phyloP scores from a whole-genome alignment of 2,329 filamentous ascomycete species.

The Celoporthe dispersa region DNA sequence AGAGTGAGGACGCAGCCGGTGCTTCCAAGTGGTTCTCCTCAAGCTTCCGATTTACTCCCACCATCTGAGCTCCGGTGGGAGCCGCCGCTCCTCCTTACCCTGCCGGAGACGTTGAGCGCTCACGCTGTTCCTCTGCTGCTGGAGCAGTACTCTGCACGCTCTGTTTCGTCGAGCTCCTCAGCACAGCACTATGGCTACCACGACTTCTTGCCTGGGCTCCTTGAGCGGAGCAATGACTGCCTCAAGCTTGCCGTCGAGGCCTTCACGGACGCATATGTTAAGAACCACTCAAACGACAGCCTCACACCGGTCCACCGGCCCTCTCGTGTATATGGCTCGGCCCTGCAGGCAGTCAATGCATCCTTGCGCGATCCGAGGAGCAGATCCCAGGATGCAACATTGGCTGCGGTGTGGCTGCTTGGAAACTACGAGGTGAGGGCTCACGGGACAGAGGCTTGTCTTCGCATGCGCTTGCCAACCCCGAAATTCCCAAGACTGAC shows the following conservation, averaged over 20 bases:
- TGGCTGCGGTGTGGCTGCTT: constrained; percentile 12
- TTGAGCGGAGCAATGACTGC: not conserved
- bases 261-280: not conserved
- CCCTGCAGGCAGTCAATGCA: not conserved
- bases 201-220: not conserved
- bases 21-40: not conserved
- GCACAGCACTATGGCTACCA: not conserved
- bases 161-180: not conserved
- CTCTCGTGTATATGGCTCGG: not conserved
- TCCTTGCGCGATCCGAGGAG: not conserved
- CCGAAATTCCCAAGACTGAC: not conserved
- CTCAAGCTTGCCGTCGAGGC: constrained; percentile 12
- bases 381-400: not conserved
- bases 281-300: not conserved
- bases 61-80: not conserved
- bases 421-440: constrained; percentile 7
- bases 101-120: not conserved
- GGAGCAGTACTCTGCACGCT: constrained; percentile 6
- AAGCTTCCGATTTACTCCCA: too few species aligned
- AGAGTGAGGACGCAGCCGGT: not conserved
- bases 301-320: not conserved
- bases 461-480: not conserved
- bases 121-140: not conserved
- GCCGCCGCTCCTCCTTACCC: not conserved
- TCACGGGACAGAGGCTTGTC: not conserved